Base-by-base conservation (phyloP, 83 land plant species). In the Picea abies region DNA sequence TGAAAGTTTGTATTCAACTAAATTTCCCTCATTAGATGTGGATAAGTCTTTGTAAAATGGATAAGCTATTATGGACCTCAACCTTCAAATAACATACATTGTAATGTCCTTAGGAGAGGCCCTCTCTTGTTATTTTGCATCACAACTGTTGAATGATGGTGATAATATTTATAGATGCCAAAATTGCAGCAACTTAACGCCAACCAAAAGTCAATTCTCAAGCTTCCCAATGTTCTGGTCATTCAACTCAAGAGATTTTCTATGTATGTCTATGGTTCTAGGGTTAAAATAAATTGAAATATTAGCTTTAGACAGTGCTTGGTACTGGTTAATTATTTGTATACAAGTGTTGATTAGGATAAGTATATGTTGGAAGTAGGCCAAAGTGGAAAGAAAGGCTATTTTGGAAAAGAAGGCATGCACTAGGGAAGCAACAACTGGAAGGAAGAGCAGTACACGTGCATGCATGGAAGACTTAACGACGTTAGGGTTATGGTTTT, bases 221-320 rank as follows among this genome's bases (percentile, higher is more conserved):
- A 90, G 64, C 96, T 99, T 11, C 99, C 99, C 1, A 98, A 98
- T 85, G 95, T 98, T 10, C 96, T 98, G 66, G 99, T 98, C 5
- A 91, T 98, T 58, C 99, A 98, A 37, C 86, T 98, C 63, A 98
- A 96, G 99, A 93, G 99, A 87, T 98, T 98, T 88, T 99, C 92
- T 64, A 93, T 52, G 58, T 3, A 98, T 71, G 83, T 89, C 5
- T 83, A 11, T 52, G 58, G 58, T 52, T 52, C 22, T 65, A 94
- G 99, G 23, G 89, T 91, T 49, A 98, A 98, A 79, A 96, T 96
- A 82, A 97, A 96, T 84, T 87, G 94, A 64, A 80, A 86, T 80
- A 91, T 98, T 77, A 85, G 84, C 35, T 98, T 94, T 88, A 95
- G 91, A 73, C 97, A 98, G 79, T 83, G 80, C 80, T 78, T 98